Base-by-base conservation (phyloP, 805 yeast species). In the Zygotorulaspora sp. region DNA sequence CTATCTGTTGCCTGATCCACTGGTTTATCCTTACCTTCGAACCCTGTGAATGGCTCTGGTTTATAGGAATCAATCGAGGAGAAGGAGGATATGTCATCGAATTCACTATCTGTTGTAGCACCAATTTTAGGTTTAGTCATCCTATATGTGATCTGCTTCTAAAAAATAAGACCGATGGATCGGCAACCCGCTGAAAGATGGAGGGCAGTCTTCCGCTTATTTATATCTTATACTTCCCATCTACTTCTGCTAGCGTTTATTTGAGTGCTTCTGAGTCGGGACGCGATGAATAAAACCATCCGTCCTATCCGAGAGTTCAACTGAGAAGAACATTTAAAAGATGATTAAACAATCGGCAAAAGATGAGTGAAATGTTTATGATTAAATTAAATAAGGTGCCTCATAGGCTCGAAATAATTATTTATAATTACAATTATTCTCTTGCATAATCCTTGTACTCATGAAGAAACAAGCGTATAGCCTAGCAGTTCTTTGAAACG, bases 401-500 rank as follows among this genome's bases (percentile, higher is more conserved):
- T n/a, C n/a, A n/a, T n/a, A n/a, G n/a, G n/a, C n/a, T n/a, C n/a
- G n/a, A n/a, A n/a, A n/a, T n/a, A n/a, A n/a, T n/a, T n/a, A n/a
- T n/a, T n/a, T n/a, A n/a, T n/a, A n/a, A n/a, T n/a, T n/a, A n/a
- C n/a, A n/a, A n/a, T n/a, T n/a, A n/a, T n/a, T n/a, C n/a, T n/a
- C n/a, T n/a, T n/a, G n/a, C n/a, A 23, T 21, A 23, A 23, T n/a
- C 25, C 11, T 16, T 22, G 27, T 28, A 16, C 14, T 23, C 52
- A 75, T 8, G 78, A 71, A 28, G 84, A 70, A 3, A 86, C 77
- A 35, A 85, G 67, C 16, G 88, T 72, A 55, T 83, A 85, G 2
- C 92, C 86, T 3, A 90, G 74, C 47, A 87, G 66, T 18, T 84
- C 75, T 43, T 79, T 85, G 50, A 82, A 81, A 46, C 96, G 67